Percentiles rank a stretch among this genome's conserved stretches.
These are phyloP conservation scores for Boletus pseudopeckii DNA, from an alignment of 768 basidiomycete genomes.

Conservation along the genomic window DNA sequence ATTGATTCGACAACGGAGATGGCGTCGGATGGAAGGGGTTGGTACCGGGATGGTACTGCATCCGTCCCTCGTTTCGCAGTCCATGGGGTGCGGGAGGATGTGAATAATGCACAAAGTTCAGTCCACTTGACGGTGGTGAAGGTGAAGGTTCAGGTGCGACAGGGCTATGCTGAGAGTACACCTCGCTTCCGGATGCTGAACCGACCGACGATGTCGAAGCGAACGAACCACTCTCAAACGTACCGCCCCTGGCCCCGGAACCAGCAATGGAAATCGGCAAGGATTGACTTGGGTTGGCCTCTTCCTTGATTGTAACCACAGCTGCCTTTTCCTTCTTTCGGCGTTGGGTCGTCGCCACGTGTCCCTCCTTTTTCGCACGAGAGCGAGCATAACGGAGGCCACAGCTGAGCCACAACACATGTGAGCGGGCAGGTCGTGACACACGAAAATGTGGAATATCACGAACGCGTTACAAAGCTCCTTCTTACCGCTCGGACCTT, in stretches of 20 bases:
- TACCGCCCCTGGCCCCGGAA: constrained; percentile 42
- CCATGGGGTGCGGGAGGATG: constrained; percentile 31
- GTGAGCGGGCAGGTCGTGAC: constrained; percentile 18
- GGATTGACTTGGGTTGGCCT: constrained; percentile 23
- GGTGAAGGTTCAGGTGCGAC: constrained; percentile 51
- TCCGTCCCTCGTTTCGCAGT: constrained; percentile 30
- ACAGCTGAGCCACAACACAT: constrained; percentile 48
- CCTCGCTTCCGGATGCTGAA: constrained; percentile 56
- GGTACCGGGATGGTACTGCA: constrained; percentile 21
- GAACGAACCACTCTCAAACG: constrained; percentile 50
- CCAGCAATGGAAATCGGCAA: constrained; percentile 43
- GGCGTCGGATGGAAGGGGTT: constrained; percentile 40
- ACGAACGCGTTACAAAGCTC: constrained; percentile 91
- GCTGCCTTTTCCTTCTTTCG: constrained; percentile 58
- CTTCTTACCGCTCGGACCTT: constrained; percentile 87
- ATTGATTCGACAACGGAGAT: constrained; percentile 35
- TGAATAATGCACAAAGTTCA: constrained; percentile 60
- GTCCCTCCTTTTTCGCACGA: constrained; percentile 83
- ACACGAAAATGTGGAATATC: constrained; percentile 18
- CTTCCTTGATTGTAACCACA: constrained; percentile 27
- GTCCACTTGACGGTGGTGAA: constrained; percentile 55
- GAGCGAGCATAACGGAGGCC: constrained; percentile 85
- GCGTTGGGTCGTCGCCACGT: constrained; percentile 47
- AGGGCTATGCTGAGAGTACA: constrained; percentile 47
- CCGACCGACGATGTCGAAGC: constrained; percentile 46